Evolutionary conservation across 1,284 basidiomycete species (phyloP), one percentile per base, ranked within the genome.

Genomic region (Ganoderma leucocontextum): DNA sequence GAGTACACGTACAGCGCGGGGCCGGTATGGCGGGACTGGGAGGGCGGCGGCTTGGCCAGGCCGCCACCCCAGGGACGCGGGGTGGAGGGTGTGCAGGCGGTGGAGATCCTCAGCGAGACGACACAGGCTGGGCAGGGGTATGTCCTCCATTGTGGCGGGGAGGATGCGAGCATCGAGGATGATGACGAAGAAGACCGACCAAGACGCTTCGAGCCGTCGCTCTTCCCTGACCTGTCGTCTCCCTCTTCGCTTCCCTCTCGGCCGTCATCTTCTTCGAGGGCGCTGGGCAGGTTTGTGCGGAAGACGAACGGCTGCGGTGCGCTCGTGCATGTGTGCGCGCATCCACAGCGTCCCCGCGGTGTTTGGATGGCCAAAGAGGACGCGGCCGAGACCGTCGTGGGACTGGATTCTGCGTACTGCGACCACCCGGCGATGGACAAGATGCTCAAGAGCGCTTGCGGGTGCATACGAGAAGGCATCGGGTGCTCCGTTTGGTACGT

Each of bases 401-500:
- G 82, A 58, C 78, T 91, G 73, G 86, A 89, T 65, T 72, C 85
- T 12, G 78, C 77, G 7, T 90, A 90, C 75, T 89, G 90, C 75
- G 86, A 87, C 67, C 78, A 81, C 49, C 75, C 80, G 17, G 80
- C 83, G 12, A 80, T 84, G 9, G 82, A 83, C 44, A 84, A 83
- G 75, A 84, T 87, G 77, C 80, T 85, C 68, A 81, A 81, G 72
- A 88, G 84, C 71, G 79, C 85, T 2, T 91, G 89, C 71, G 88
- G 89, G 25, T 91, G 90, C 73, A 77, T 89, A 53, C 82, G 87
- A 60, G 89, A 90, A 76, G 89, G 88, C 4, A 81, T 91, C 13
- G 90, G 87, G 33, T 91, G 90, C 77, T 82, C 86, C 2, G 82
- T 84, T 55, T 91, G 89, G 88, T 87, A 69, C 74, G 86, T 78